Conservation (phyloP, 2,329 filamentous ascomycete genomes). For the Fragosphaeria purpurea region DNA sequence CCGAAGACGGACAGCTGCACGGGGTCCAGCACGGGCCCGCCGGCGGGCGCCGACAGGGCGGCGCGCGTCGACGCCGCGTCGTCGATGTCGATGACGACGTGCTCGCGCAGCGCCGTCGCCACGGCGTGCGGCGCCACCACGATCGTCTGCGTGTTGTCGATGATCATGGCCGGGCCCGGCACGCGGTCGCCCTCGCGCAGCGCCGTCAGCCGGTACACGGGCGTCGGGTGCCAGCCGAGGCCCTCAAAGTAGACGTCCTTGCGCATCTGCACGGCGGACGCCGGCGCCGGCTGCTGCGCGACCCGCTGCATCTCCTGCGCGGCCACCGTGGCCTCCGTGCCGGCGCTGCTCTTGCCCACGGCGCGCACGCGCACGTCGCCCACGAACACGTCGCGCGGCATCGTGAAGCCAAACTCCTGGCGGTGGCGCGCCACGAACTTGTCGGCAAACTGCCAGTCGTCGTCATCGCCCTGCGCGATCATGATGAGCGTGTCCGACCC, state of each 20-base stretch:
- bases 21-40: slow-evolving; percentile 49
- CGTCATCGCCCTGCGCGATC: slow-evolving; percentile 55
- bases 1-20: slow-evolving; percentile 72
- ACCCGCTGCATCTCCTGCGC: no score
- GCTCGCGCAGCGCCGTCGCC: slow-evolving; percentile 72
- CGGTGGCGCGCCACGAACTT: slow-evolving; percentile 80
- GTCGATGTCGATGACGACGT: slow-evolving; percentile 77
- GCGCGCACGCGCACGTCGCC: slow-evolving; percentile 82
- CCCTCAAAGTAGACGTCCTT: slow-evolving; percentile 79
- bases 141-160: slow-evolving; percentile 83
- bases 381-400: slow-evolving; percentile 78
- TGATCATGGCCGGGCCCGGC: slow-evolving; percentile 72
- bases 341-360: slow-evolving; percentile 78
- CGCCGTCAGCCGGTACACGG: slow-evolving; percentile 71
- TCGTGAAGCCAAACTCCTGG: slow-evolving; percentile 84
- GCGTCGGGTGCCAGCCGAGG: slow-evolving; percentile 60
- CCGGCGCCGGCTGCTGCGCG: slow-evolving; percentile 15
- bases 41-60: slow-evolving; percentile 9
- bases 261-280: not conserved
- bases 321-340: slow-evolving; percentile 62
- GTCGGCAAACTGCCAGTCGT: slow-evolving; percentile 71
- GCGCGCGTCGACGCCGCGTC: slow-evolving; percentile 28
- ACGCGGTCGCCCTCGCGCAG: slow-evolving; percentile 62
- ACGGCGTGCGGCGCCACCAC: slow-evolving; percentile 70
- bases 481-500: slow-evolving; percentile 86